Base-by-base conservation (phyloP, 108 stramenopile species). In the Nitzschia sp. region DNA sequence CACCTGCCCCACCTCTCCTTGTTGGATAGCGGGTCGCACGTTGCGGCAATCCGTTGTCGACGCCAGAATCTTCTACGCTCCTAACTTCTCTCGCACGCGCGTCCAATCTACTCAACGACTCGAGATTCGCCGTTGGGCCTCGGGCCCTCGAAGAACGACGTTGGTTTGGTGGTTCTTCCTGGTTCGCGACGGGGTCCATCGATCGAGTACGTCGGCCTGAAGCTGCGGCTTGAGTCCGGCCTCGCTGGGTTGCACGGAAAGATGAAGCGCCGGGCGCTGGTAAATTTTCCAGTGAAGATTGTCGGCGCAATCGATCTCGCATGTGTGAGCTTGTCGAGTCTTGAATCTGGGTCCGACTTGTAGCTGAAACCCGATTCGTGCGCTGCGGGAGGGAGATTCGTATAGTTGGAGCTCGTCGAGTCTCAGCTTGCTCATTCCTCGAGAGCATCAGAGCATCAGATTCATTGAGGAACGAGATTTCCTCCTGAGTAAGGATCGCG, bases 221-320 rank as follows among this genome's bases (percentile, higher is more conserved):
- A 67, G 54, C 51, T 2, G 34, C 53, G 33, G 53, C 47, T 18
- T 67, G 51, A 6, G 21, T 45, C 17, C 57, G 68, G 15, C 45
- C 45, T 21, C 56, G 66, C 34, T 19, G 8, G n/a, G 49, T 17
- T 51, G 19, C 19, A 9, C 13, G 19, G 15, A 45, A 25, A 29
- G 34, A 27, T 19, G 27, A 47, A n/a, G 47, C 31, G 30, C 19
- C 70, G 24, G 65, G 59, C 3, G 29, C 69, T 6, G 75, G 80
- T 46, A 81, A 68, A 36, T 24, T 55, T 26, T 74, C 75, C 66
- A 81, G 62, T 9, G 75, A 72, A 23, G 80, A 81, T 17, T 42
- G 31, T 4, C 60, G 70, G 3, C 38, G 57, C 23, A 38, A 54
- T 23, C 66, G 61, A 42, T 58, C 24, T 59, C 68, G 63, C 68